Evolutionary conservation across 257 asterid genomes (phyloP).

Genomic region (Forsythia viridissima): DNA sequence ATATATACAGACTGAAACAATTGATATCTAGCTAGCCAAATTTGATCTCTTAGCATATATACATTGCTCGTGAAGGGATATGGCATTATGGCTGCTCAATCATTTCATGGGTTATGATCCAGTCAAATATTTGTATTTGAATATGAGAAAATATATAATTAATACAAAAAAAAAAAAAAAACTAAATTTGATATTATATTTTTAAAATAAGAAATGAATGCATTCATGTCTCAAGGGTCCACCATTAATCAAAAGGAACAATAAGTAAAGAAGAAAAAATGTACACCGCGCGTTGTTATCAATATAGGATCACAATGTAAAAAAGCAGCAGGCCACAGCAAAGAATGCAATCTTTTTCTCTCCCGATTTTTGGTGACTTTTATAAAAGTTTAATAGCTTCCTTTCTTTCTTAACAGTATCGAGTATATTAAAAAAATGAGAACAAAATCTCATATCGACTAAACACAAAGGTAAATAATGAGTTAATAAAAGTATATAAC

Average conservation of each 20-base stretch:
- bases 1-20: background rate
- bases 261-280: background rate
- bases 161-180: background rate
- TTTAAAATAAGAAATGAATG: background rate
- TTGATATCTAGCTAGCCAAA: slow-evolving; percentile 7
- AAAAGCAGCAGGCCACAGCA: slow-evolving; percentile 20
- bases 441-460: background rate
- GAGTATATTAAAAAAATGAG: background rate
- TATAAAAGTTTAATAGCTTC: too few relatives aligned
- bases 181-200: background rate
- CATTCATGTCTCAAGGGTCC: background rate
- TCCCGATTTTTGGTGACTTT: background rate
- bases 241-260: background rate
- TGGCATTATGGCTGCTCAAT: background rate
- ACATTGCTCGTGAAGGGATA: slow-evolving; percentile 18
- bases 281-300: background rate
- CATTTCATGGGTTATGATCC: background rate
- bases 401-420: too few relatives aligned
- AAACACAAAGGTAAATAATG: too few relatives aligned
- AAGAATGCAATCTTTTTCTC: slow-evolving; percentile 14
- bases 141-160: slow-evolving; percentile 1
- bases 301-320: background rate
- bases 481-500: too few relatives aligned
- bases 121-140: slow-evolving; percentile 18
- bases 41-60: slow-evolving; percentile 4